Evolutionary conservation across 1,139 yeast species (phyloP).

Genomic region (Arxiozyma slooffiae): DNA sequence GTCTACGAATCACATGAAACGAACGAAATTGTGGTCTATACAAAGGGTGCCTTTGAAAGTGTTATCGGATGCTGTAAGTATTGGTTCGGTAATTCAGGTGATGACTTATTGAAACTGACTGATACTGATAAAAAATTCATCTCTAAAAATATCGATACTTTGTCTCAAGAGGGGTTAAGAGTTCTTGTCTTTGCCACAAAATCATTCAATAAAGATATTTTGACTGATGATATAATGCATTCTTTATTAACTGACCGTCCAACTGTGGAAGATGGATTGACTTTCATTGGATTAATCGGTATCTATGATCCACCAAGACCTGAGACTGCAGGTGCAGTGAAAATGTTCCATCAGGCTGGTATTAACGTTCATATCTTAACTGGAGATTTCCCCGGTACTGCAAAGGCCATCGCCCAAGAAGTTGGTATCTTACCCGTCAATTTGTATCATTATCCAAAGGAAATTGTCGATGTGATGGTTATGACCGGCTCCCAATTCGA

Average conservation of each 20-base stretch:
- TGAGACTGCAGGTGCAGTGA: slow-evolving; percentile 65
- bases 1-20: slow-evolving; percentile 37
- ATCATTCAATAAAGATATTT: slow-evolving; percentile 33
- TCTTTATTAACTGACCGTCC: slow-evolving; percentile 18
- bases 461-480: slow-evolving; percentile 52
- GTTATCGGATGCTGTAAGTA: slow-evolving; percentile 53
- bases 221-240: slow-evolving; percentile 25
- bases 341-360: slow-evolving; percentile 76
- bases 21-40: slow-evolving; percentile 54
- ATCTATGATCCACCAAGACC: slow-evolving; percentile 97
- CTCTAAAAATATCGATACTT: slow-evolving; percentile 45
- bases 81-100: slow-evolving; percentile 42
- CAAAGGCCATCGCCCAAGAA: slow-evolving; percentile 79
- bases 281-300: slow-evolving; percentile 79
- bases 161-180: slow-evolving; percentile 81
- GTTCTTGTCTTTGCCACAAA: slow-evolving; percentile 68
- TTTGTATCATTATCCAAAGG: slow-evolving; percentile 61
- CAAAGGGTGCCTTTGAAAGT: slow-evolving; percentile 86
- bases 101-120: slow-evolving; percentile 40
- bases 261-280: slow-evolving; percentile 61
- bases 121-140: slow-evolving; percentile 42
- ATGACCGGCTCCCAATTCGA: slow-evolving; percentile 82
- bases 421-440: slow-evolving; percentile 79
- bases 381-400: slow-evolving; percentile 95
- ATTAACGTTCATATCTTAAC: slow-evolving; percentile 96